Conservation (phyloP, 345 rosid genomes). For the Arabis hirsuta region DNA sequence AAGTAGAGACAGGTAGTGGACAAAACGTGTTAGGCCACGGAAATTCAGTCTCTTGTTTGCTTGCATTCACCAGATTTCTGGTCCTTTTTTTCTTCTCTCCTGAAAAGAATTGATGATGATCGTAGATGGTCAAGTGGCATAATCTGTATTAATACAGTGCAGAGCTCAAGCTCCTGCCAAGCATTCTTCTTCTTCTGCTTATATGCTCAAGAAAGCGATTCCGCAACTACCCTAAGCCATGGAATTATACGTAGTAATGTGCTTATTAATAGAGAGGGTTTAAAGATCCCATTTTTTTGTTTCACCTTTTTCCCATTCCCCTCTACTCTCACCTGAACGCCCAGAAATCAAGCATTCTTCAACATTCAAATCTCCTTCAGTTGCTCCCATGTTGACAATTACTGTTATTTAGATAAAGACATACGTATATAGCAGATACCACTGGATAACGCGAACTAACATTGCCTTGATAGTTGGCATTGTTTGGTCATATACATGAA, state of each 20-base stretch:
- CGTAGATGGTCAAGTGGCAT: constrained; percentile 36
- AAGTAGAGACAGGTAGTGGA: constrained; percentile 41
- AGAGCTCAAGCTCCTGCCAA: constrained; percentile 41
- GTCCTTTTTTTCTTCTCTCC: background rate
- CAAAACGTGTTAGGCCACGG: constrained; percentile 27
- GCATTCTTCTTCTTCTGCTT: constrained; percentile 12
- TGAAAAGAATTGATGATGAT: constrained; percentile 28
- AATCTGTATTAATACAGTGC: constrained; percentile 30
- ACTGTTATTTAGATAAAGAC: background rate
- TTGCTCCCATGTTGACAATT: background rate
- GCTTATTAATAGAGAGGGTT: background rate
- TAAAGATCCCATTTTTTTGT: background rate
- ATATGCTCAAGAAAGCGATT: constrained; percentile 5
- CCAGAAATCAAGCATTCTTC: background rate
- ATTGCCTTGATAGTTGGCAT: constrained; percentile 28
- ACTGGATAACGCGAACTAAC: background rate
- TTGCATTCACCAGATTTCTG: constrained; percentile 29
- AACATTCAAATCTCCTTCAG: background rate
- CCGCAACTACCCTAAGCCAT: background rate
- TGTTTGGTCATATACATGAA: constrained; percentile 20
- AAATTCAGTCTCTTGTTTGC: constrained; percentile 19
- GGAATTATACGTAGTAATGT: background rate
- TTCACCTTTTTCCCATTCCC: background rate
- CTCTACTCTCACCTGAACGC: background rate
- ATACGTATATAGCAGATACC: constrained; percentile 9